Evolutionary conservation across 1,284 basidiomycete genomes (phyloP), one percentile per base, ranked within the genome.

Genomic region (Ustilago nuda): DNA sequence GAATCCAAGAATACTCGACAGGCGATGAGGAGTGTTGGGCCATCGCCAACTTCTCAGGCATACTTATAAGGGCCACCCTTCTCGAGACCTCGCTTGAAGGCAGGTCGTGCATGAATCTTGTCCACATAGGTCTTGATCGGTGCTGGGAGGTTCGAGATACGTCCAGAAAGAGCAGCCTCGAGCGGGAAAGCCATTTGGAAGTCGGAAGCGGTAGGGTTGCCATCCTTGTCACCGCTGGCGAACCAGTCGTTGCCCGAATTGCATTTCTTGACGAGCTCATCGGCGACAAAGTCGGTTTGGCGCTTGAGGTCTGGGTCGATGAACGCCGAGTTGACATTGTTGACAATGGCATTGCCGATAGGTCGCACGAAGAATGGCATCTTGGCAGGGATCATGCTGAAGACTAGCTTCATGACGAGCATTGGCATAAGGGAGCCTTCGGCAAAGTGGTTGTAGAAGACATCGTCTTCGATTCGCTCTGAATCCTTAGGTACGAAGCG

Each of bases 111-210:
- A 48, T 85, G 84, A 6, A 81, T 66, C 62, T 69, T 79, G 2
- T 80, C 79, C 41, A 85, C 78, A 58, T 80, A 85, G 27, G 69
- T 64, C 60, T 75, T 78, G 76, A 84, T 70, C 19, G 74, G 43
- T 1, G 64, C 50, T 0, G 80, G 76, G 13, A 76, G 56, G 23
- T 79, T 69, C 30, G 67, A 58, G 33, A 81, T 66, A 23, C 83
- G 71, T 11, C 80, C 80, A 17, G 76, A 64, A 17, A 78, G 33
- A 46, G 74, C 59, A 13, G 81, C 81, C 56, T 85, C 84, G 39
- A 84, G 62, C 1, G 82, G 81, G 78, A 83, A 85, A 11, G 78
- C 61, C 82, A 85, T 83, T 66, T 85, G 83, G 61, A 81, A 85
- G 61, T 85, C 83, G 36, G 84, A 82, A 5, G 82, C 65, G 19